Evolutionary conservation across 2,329 filamentous ascomycete species (phyloP), one percentile per base, ranked within the genome.

Genomic region (Aspergillus uvarum): DNA sequence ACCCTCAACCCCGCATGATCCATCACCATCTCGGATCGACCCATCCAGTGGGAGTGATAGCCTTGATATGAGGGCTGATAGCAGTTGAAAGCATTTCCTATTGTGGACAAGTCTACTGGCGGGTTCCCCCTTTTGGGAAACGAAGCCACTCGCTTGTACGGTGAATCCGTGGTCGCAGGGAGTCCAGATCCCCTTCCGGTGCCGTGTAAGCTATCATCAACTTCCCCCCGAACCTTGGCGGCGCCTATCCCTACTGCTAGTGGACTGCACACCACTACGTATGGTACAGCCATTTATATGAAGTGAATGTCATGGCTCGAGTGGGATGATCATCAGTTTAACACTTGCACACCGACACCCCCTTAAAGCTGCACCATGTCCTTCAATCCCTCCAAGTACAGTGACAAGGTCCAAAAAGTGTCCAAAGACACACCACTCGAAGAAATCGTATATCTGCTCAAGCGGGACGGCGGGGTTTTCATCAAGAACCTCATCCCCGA

Each of bases 401-500:
- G 38, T 3, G 38, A 44, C 56, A 21, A 56, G 16, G 58, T 59
- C 2, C 58, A 59, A 1, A 56, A 52, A 2, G 58, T 59, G 6
- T 48, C 52, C 19, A 59, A 52, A 2, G 47, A 59, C 19, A 59
- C 58, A 2, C 47, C 53, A 0, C 3, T 56, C 2, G 53, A 56
- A 19, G 58, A 51, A 5, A 59, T 59, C 4, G 16, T 51, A 10
- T 56, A 56, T 11, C 7, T 59, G 5, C 47, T 59, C 14, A 59
- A 59, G 26, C 58, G 58, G 22, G 58, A 59, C n/a, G 58, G 58
- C 1, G 53, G 52, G 2, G 52, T 59, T 5, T 56, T 59, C 32
- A 32, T 59, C 16, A 59, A 52, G 53, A 51, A 35, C 16, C 35
- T 59, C 11, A 52, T 59, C 3, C 48, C 53, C 0, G 47, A 47